Evolutionary conservation across 164 flowering plant species (phyloP).

Genomic region (Stephania japonica): DNA sequence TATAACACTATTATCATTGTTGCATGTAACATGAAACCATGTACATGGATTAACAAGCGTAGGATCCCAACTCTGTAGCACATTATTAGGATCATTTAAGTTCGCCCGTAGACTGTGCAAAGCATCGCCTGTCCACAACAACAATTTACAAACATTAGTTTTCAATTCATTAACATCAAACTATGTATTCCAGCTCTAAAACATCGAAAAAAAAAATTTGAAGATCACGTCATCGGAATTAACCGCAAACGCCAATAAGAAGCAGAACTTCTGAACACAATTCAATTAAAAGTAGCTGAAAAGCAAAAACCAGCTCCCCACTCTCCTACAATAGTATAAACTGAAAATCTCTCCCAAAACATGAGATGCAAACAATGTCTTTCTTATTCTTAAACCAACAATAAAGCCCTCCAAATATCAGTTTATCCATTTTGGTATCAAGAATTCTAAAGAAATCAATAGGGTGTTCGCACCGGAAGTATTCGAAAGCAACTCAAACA

Average conservation of each 20-base stretch:
- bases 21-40: constrained; percentile 95
- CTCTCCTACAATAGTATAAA: background rate
- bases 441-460: constrained; percentile 2
- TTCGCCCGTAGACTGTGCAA: constrained; percentile 62
- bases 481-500: no score
- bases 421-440: no score
- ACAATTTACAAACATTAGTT: background rate
- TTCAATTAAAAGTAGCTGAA: no score
- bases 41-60: constrained; percentile 94
- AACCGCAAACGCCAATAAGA: no score
- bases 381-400: background rate
- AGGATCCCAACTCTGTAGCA: constrained; percentile 94
- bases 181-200: background rate
- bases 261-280: no score
- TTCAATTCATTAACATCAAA: background rate
- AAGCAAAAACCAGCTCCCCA: background rate
- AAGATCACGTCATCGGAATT: no score
- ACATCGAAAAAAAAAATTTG: no score
- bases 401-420: background rate
- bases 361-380: background rate
- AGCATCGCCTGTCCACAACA: constrained; percentile 69
- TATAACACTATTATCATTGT: constrained; percentile 86
- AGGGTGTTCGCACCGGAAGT: no score
- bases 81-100: constrained; percentile 79
- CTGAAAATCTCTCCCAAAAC: background rate